Evolutionary conservation across 2,329 filamentous ascomycete species (phyloP).

Genomic region (Xylariaceae sp.): DNA sequence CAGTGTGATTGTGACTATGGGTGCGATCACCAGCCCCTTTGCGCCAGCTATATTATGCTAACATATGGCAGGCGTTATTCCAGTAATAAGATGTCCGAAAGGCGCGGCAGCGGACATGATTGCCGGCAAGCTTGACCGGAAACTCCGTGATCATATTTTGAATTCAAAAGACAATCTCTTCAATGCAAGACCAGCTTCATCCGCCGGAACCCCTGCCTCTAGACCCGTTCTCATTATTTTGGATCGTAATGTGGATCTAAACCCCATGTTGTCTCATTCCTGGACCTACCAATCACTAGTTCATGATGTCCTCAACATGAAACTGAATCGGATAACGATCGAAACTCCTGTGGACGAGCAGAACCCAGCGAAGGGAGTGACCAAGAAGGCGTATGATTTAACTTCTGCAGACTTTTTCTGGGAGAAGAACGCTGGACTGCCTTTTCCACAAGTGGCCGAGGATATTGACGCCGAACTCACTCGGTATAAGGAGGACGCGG

Average conservation of each 20-base stretch:
- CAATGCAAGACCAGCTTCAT: constrained; percentile 62
- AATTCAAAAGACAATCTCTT: constrained; percentile 99
- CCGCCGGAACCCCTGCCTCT: constrained; percentile 70
- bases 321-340: constrained; percentile 92
- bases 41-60: not conserved
- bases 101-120: constrained; percentile 94
- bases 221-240: constrained; percentile 91
- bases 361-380: constrained; percentile 74
- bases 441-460: constrained; percentile 95
- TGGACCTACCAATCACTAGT: constrained; percentile 79
- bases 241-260: constrained; percentile 92
- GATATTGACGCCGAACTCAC: constrained; percentile 94
- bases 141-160: constrained; percentile 92
- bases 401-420: constrained; percentile 95
- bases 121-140: constrained; percentile 90
- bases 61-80: constrained; percentile 72
- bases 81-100: constrained; percentile 93
- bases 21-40: constrained; percentile 51
- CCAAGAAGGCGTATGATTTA: constrained; percentile 89
- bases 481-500: constrained; percentile 93
- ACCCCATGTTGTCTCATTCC: constrained; percentile 98
- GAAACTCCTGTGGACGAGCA: constrained; percentile 81
- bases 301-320: constrained; percentile 74
- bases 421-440: constrained; percentile 86
- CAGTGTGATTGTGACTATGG: constrained; percentile 98